phyloP scores from a whole-genome alignment of 2,329 filamentous ascomycete genomes.

The Cadophora malorum region DNA sequence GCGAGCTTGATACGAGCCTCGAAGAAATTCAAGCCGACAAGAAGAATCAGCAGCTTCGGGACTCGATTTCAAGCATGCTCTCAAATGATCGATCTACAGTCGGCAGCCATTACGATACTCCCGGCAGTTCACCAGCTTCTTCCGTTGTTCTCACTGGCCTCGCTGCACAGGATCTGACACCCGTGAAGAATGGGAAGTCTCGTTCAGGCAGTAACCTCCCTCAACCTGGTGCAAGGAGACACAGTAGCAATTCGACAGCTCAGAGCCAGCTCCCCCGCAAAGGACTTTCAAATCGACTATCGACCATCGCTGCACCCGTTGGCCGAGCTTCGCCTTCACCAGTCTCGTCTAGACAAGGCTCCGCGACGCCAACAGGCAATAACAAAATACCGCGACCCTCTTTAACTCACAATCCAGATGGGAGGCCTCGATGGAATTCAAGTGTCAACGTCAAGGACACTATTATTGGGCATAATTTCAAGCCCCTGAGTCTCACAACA shows the following conservation, averaged over 20 bases:
- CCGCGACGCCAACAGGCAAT: slow-evolving; percentile 57
- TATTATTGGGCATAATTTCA: slow-evolving; percentile 73
- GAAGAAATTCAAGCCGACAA: slow-evolving; percentile 72
- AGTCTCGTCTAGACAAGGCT: slow-evolving; percentile 47
- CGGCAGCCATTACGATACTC: slow-evolving; percentile 54
- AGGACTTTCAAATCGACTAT: slow-evolving; percentile 39
- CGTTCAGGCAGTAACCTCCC: slow-evolving; percentile 46
- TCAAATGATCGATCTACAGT: slow-evolving; percentile 54
- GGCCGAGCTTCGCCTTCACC: slow-evolving; percentile 47
- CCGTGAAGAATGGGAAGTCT: slow-evolving; percentile 44
- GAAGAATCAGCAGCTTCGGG: slow-evolving; percentile 78
- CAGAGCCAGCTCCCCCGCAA: slow-evolving; percentile 49
- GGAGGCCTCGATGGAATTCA: slow-evolving; percentile 75
- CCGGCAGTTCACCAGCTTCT: slow-evolving; percentile 68
- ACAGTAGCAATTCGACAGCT: slow-evolving; percentile 51
- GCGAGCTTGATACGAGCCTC: slow-evolving; percentile 74
- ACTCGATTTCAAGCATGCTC: slow-evolving; percentile 91
- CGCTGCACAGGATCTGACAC: slow-evolving; percentile 44
- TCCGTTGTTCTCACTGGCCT: slow-evolving; percentile 64
- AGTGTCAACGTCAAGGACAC: slow-evolving; percentile 69
- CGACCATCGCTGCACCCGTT: slow-evolving; percentile 53
- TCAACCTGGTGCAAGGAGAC: slow-evolving; percentile 53
- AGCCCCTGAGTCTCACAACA: slow-evolving; percentile 61
- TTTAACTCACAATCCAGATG: slow-evolving; percentile 53
- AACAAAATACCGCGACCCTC: slow-evolving; percentile 53